A percentile compares a stretch with the other conserved stretches of the same genome.
These are phyloP conservation scores for Ogataea ramenticola DNA, from an alignment of 805 yeast genomes.

Conservation along the genomic window DNA sequence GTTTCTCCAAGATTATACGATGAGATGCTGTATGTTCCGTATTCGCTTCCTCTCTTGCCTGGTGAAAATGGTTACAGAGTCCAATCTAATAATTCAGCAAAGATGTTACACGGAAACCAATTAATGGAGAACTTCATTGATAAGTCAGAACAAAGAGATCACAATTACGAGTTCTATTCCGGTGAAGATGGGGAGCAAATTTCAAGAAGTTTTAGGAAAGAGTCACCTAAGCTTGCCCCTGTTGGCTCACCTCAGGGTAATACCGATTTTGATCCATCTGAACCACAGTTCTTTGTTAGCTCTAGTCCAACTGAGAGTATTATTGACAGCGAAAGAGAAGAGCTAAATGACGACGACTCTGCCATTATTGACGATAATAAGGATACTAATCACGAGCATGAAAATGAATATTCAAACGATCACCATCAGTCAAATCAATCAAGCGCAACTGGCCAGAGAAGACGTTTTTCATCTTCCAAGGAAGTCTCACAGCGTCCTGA, in stretches of 20 bases:
- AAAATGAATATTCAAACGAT: not conserved
- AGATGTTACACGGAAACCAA: conserved; percentile 30
- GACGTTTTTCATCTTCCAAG: not conserved
- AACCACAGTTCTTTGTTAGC: conserved; percentile 78
- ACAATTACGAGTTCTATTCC: conserved; percentile 84
- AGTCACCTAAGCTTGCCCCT: conserved; percentile 16
- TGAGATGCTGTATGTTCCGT: conserved; percentile 89
- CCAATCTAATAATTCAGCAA: conserved; percentile 53
- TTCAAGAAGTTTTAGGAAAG: conserved; percentile 1
- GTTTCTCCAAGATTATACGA: conserved; percentile 85
- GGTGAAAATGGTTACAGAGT: conserved; percentile 76
- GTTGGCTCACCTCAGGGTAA: conserved; percentile 29
- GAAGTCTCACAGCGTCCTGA: conserved; percentile 24
- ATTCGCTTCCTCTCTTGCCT: conserved; percentile 77
- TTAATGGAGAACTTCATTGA: conserved; percentile 74
- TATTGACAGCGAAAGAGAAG: conserved; percentile 11
- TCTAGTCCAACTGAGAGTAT: conserved; percentile 26
- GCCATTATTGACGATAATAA: conserved; percentile 1
- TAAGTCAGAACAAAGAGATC: conserved; percentile 79
- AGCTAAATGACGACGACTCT: conserved; percentile 1
- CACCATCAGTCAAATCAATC: not conserved
- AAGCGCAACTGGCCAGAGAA: not conserved
- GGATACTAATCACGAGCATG: not conserved
- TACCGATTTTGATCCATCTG: conserved; percentile 80
- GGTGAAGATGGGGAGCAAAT: conserved; percentile 49